phyloP scores from a whole-genome alignment of 1,284 basidiomycete genomes.

The Ganoderma sp. region DNA sequence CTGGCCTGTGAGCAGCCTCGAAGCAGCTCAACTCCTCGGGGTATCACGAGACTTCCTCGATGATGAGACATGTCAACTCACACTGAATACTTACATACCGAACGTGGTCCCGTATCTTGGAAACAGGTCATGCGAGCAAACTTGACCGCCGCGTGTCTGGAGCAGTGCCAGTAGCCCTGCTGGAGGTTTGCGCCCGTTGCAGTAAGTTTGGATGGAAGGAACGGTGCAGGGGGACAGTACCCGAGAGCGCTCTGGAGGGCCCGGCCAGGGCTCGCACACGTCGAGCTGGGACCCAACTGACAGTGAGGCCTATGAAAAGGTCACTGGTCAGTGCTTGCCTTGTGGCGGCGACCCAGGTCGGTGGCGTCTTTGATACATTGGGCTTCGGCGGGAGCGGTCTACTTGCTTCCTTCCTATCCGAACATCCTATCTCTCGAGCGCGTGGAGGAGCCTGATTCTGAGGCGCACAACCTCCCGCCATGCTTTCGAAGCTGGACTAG shows the following conservation, averaged over 20 bases:
- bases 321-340: neutral
- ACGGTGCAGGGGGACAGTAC: neutral
- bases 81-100: neutral
- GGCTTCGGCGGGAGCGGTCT: constrained; percentile 2
- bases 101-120: neutral
- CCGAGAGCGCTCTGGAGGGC: constrained; percentile 7
- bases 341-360: constrained; percentile 8
- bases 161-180: neutral
- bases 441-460: constrained; percentile 10
- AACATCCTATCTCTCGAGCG: constrained; percentile 21
- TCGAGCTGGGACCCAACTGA: neutral
- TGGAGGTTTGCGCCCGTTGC: neutral
- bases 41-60: neutral
- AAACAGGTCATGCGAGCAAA: neutral
- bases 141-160: neutral
- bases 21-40: neutral
- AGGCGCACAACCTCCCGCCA: constrained; percentile 15
- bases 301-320: neutral
- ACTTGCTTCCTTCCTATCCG: constrained; percentile 17
- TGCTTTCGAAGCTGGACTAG: neutral
- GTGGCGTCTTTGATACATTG: constrained; percentile 10
- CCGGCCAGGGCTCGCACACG: constrained; percentile 14
- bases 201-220: neutral
- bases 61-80: neutral
- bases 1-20: neutral